Conservation (phyloP, 495 filamentous ascomycete genomes). For the Baudoinia panamericana region DNA sequence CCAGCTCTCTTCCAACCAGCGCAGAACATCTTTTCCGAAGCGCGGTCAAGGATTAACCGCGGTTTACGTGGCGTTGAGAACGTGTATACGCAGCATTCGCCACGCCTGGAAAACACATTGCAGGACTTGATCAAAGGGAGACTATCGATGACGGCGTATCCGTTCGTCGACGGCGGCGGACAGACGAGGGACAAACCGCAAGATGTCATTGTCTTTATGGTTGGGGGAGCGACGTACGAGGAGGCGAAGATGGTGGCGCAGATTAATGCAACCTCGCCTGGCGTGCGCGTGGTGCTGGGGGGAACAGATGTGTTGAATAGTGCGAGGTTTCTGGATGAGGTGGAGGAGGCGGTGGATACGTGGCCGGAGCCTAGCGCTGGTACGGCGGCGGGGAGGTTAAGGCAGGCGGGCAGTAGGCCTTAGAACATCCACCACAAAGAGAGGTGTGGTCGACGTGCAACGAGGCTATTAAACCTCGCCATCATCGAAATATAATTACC, state of each 20-base stretch:
- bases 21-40: slow-evolving; percentile 79
- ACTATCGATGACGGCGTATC: slow-evolving; percentile 70
- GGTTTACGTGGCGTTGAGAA: slow-evolving; percentile 96
- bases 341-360: slow-evolving; percentile 33
- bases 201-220: slow-evolving; percentile 86
- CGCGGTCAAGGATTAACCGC: slow-evolving; percentile 69
- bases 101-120: slow-evolving; percentile 70
- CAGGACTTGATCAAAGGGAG: slow-evolving; percentile 87
- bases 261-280: slow-evolving; percentile 81
- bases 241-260: slow-evolving; percentile 89
- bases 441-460: no score
- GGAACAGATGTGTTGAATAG: slow-evolving; percentile 80
- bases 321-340: slow-evolving; percentile 60
- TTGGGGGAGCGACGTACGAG: slow-evolving; percentile 88
- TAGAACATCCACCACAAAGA: no score
- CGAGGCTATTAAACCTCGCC: no score
- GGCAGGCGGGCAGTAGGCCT: no score
- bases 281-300: slow-evolving; percentile 74
- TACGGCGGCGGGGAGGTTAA: slow-evolving; percentile 58
- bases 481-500: no score
- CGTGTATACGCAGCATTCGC: slow-evolving; percentile 95
- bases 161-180: slow-evolving; percentile 80
- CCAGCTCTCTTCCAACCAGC: slow-evolving; percentile 77
- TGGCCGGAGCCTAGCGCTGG: slow-evolving; percentile 66
- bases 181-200: slow-evolving; percentile 87